These are phyloP conservation scores for Raffaelea ambrosiae DNA, from an alignment of 2,329 filamentous ascomycete species.

Conservation along the genomic window DNA sequence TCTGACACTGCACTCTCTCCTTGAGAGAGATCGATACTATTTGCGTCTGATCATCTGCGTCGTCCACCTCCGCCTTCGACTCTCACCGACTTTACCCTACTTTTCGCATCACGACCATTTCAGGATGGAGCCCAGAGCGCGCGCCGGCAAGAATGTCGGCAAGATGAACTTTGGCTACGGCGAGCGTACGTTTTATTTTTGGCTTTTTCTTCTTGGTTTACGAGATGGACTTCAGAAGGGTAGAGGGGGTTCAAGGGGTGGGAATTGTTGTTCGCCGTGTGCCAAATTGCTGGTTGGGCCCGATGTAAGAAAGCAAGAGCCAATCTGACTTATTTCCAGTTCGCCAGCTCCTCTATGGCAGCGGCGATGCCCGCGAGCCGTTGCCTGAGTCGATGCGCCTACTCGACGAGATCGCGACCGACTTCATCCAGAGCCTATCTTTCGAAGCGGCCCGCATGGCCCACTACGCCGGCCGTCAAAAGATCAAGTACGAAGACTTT, in stretches of 20 bases:
- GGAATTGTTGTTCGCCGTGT: too few relatives aligned
- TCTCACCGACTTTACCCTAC: too few relatives aligned
- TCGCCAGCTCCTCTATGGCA: constrained; percentile 65
- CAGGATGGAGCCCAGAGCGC: constrained; percentile 67
- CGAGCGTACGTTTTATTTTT: constrained; percentile 48
- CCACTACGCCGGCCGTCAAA: constrained; percentile 79
- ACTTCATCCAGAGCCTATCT: constrained; percentile 91
- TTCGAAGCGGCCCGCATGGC: constrained; percentile 83
- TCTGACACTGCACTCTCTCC: too few relatives aligned
- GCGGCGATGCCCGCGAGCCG: constrained; percentile 69
- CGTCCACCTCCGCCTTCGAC: too few relatives aligned
- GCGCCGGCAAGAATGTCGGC: constrained; percentile 70
- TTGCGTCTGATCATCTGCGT: too few relatives aligned
- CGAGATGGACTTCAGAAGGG: too few relatives aligned
- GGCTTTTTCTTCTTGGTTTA: background rate
- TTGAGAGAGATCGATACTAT: too few relatives aligned
- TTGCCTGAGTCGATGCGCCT: constrained; percentile 77
- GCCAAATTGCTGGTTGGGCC: too few relatives aligned
- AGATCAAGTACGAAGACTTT: constrained; percentile 98
- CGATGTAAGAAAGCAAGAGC: too few relatives aligned
- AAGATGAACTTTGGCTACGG: constrained; percentile 71
- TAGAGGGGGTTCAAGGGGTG: too few relatives aligned
- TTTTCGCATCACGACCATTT: background rate
- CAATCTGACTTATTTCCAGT: too few relatives aligned
- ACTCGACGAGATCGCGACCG: constrained; percentile 91